phyloP scores from a whole-genome alignment of 2,329 filamentous ascomycete genomes.

The Cladophialophora carrionii region DNA sequence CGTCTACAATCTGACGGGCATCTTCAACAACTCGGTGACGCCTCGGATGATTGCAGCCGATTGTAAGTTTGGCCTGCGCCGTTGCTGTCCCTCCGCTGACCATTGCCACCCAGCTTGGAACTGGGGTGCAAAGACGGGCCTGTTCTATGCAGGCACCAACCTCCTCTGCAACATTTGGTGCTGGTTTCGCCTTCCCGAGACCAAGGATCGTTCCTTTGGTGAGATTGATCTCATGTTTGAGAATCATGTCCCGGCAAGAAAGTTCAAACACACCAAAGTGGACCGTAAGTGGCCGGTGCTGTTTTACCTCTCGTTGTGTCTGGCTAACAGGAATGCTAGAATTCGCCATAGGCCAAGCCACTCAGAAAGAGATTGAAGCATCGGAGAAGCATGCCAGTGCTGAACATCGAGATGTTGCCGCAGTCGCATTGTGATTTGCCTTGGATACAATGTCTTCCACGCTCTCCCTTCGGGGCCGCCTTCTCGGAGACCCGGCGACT shows the following conservation, averaged over 20 bases:
- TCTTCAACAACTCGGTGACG: slow-evolving; percentile 50
- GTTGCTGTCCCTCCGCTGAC: background rate
- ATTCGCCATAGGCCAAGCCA: too few species aligned
- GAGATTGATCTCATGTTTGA: slow-evolving; percentile 33
- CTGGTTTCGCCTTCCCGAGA: slow-evolving; percentile 41
- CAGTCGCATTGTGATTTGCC: too few species aligned
- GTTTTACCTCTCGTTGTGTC: too few species aligned
- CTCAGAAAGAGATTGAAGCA: too few species aligned
- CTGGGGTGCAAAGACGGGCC: slow-evolving; percentile 41
- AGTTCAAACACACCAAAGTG: slow-evolving; percentile 40
- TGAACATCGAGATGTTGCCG: too few species aligned
- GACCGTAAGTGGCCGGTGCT: slow-evolving; percentile 19
- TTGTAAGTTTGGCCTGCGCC: slow-evolving; percentile 7
- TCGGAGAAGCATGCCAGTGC: too few species aligned
- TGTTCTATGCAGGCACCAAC: slow-evolving; percentile 44
- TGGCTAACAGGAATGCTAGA: too few species aligned
- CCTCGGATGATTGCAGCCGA: slow-evolving; percentile 40
- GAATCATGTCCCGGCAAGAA: slow-evolving; percentile 43
- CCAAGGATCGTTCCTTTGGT: slow-evolving; percentile 32
- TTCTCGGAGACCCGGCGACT: too few species aligned
- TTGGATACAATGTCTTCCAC: too few species aligned
- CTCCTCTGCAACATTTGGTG: slow-evolving; percentile 41
- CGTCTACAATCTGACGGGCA: slow-evolving; percentile 56
- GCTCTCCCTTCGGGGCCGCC: too few species aligned
- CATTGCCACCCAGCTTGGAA: slow-evolving; percentile 36